phyloP scores from a whole-genome alignment of 768 basidiomycete genomes.

The Kwoniella sp. region DNA sequence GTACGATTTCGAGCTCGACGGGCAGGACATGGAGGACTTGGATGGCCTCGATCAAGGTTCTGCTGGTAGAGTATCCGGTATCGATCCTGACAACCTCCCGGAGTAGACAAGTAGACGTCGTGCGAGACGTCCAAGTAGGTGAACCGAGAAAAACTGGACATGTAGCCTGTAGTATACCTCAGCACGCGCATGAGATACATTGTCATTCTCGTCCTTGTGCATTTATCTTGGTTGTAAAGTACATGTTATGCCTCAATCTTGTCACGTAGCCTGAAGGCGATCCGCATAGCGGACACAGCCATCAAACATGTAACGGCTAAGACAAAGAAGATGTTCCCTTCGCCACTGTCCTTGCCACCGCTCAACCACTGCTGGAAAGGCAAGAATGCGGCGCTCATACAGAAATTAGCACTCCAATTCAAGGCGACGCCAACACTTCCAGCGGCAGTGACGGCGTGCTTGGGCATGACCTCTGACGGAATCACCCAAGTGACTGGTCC shows the following conservation, averaged over 20 bases:
- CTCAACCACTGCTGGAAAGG: constrained; percentile 40
- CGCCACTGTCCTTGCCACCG: constrained; percentile 25
- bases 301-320: constrained; percentile 30
- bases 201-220: too few species aligned
- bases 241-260: constrained; percentile 2
- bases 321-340: constrained; percentile 47
- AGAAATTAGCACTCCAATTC: constrained; percentile 58
- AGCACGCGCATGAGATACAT: too few species aligned
- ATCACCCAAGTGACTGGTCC: constrained; percentile 92
- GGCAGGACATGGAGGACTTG: constrained; percentile 25
- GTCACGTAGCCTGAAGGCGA: constrained; percentile 17
- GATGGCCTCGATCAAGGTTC: constrained; percentile 23
- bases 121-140: too few species aligned
- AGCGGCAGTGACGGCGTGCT: constrained; percentile 72
- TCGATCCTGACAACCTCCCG: constrained; percentile 21
- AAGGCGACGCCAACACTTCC: constrained; percentile 73
- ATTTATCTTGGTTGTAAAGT: too few species aligned
- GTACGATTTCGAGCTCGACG: constrained; percentile 27
- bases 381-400: constrained; percentile 42
- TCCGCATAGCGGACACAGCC: constrained; percentile 15
- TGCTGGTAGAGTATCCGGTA: constrained; percentile 21
- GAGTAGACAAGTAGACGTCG: too few species aligned
- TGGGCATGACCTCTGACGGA: constrained; percentile 82
- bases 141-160: too few species aligned
- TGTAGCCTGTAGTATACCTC: too few species aligned